Conservation (phyloP, 2,329 filamentous ascomycete species). For the Ceratocystis harringtonii region DNA sequence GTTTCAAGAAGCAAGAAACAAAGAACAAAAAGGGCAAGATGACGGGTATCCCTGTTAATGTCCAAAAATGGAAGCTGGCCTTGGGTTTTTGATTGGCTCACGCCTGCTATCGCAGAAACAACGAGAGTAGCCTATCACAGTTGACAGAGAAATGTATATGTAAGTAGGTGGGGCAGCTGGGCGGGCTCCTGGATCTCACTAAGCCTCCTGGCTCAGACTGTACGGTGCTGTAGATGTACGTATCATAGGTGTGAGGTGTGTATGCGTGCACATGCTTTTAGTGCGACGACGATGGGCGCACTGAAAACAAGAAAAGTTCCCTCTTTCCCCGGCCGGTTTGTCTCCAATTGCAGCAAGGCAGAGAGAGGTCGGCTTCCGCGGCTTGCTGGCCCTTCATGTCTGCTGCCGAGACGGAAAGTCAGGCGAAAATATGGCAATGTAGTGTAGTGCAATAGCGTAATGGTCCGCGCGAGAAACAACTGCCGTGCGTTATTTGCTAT, state of each 20-base stretch:
- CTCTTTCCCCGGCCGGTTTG: too few relatives aligned
- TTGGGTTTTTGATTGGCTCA: constrained; percentile 10
- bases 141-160: neutral
- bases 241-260: neutral
- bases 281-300: too few relatives aligned
- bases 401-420: too few relatives aligned
- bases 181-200: neutral
- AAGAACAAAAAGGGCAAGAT: neutral
- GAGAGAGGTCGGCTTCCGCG: too few relatives aligned
- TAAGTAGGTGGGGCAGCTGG: neutral
- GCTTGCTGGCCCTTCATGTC: too few relatives aligned
- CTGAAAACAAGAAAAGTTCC: too few relatives aligned
- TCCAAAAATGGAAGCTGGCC: constrained; percentile 12
- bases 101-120: neutral
- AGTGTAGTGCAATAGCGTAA: too few relatives aligned
- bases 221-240: neutral
- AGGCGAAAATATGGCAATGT: too few relatives aligned
- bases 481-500: too few relatives aligned
- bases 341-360: too few relatives aligned
- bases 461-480: too few relatives aligned
- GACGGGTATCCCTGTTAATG: neutral
- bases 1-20: neutral
- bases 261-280: too few relatives aligned
- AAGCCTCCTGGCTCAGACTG: neutral
- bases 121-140: neutral